Evolutionary conservation across 1,284 basidiomycete species (phyloP).

Genomic region (Cutaneotrichosporon cavernicola): DNA sequence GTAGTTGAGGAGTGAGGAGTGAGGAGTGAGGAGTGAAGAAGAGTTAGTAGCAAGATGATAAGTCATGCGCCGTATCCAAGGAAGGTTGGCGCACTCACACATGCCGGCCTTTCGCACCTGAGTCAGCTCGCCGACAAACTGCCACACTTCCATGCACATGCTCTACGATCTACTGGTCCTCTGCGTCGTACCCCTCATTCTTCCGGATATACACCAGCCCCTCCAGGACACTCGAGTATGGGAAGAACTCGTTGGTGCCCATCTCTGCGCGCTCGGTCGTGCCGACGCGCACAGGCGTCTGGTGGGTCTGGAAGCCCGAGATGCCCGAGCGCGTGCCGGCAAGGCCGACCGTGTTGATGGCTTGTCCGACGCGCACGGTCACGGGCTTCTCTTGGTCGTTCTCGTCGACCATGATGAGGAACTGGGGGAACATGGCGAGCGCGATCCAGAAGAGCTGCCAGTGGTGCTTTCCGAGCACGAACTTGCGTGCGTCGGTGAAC

Average conservation of each 20-base stretch:
- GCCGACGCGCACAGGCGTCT: slow-evolving; percentile 89
- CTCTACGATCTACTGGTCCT: slow-evolving; percentile 34
- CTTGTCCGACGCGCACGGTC: slow-evolving; percentile 92
- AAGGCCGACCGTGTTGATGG: slow-evolving; percentile 53
- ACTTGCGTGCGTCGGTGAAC: slow-evolving; percentile 89
- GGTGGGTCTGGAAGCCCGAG: slow-evolving; percentile 83
- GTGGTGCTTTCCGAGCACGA: slow-evolving; percentile 89
- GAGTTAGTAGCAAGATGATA: too few relatives aligned
- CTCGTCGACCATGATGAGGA: slow-evolving; percentile 96
- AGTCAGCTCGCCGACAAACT: not conserved
- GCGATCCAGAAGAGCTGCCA: slow-evolving; percentile 98
- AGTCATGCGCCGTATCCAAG: too few relatives aligned
- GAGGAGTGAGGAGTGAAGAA: too few relatives aligned
- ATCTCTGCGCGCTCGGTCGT: slow-evolving; percentile 92
- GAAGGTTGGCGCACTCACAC: too few relatives aligned
- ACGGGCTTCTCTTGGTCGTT: slow-evolving; percentile 79
- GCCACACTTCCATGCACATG: slow-evolving; percentile 11
- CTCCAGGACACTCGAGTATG: slow-evolving; percentile 83
- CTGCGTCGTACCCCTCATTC: slow-evolving; percentile 52
- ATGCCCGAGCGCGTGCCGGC: slow-evolving; percentile 52
- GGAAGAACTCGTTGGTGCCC: slow-evolving; percentile 94
- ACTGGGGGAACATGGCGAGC: slow-evolving; percentile 95
- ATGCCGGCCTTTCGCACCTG: too few relatives aligned
- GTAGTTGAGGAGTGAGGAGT: too few relatives aligned
- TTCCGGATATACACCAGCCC: slow-evolving; percentile 85